Percentiles rank a stretch among this genome's conserved stretches.
phyloP scores from a whole-genome alignment of 331 rosid species.

The Quercus lobata region DNA sequence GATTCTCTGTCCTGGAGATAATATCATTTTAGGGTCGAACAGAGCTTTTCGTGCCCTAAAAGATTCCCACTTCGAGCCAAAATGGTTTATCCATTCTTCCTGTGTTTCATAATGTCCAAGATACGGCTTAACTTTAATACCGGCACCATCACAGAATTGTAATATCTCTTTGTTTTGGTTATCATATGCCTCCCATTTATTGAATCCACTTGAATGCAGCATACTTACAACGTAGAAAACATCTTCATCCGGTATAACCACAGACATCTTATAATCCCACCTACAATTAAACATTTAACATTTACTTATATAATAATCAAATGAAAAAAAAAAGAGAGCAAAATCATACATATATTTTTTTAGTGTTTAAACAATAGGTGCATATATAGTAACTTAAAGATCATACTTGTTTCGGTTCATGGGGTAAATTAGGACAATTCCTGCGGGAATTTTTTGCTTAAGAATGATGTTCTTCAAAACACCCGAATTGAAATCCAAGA shows the following conservation, averaged over 20 bases:
- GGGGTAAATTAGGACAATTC: constrained; percentile 55
- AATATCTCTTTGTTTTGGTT: constrained; percentile 41
- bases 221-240: constrained; percentile 50
- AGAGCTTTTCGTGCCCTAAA: constrained; percentile 40
- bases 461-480: constrained; percentile 62
- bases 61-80: constrained; percentile 61
- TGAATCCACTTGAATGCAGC: constrained; percentile 30
- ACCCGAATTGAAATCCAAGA: constrained; percentile 49
- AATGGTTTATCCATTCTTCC: constrained; percentile 53
- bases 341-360: not conserved
- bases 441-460: constrained; percentile 41
- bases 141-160: constrained; percentile 35
- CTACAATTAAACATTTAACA: constrained; percentile 25
- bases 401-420: constrained; percentile 53
- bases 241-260: constrained; percentile 58
- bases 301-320: not conserved
- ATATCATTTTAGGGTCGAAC: constrained; percentile 65
- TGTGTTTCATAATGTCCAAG: constrained; percentile 46
- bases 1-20: constrained; percentile 80
- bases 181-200: constrained; percentile 25
- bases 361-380: too few relatives aligned
- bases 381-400: not conserved
- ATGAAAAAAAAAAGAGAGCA: not conserved
- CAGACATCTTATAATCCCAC: constrained; percentile 77
- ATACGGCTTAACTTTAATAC: constrained; percentile 50